These are phyloP conservation scores for Camelina neglecta DNA, from an alignment of 345 rosid genomes.

Conservation along the genomic window DNA sequence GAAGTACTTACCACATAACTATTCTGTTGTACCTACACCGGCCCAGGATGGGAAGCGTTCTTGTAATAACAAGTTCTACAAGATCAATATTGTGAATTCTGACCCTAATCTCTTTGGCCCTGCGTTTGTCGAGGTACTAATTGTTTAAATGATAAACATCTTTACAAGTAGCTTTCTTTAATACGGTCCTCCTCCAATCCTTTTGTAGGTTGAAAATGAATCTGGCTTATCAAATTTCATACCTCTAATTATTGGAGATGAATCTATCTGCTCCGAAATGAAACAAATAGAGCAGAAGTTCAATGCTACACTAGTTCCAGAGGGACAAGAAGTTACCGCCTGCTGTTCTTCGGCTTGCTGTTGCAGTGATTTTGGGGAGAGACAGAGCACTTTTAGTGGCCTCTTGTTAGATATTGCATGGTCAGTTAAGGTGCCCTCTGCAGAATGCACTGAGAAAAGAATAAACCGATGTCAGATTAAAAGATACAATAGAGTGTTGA, in stretches of 20 bases:
- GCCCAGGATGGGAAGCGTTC: constrained; percentile 47
- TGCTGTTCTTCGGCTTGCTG: constrained; percentile 40
- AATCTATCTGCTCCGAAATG: constrained; percentile 80
- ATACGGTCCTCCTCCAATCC: constrained; percentile 16
- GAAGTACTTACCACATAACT: constrained; percentile 73
- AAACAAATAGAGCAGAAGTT: constrained; percentile 63
- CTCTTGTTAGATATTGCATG: constrained; percentile 83
- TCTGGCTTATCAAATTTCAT: constrained; percentile 90
- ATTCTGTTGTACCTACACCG: constrained; percentile 54
- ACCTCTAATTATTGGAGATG: constrained; percentile 76
- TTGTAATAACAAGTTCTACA: constrained; percentile 66
- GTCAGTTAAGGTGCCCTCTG: constrained; percentile 70
- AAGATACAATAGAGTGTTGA: constrained; percentile 63
- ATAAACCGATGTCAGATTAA: constrained; percentile 64
- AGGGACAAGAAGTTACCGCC: constrained; percentile 43
- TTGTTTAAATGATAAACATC: constrained; percentile 4
- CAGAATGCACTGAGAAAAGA: constrained; percentile 52
- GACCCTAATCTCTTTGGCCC: constrained; percentile 83
- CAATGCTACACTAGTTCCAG: constrained; percentile 49
- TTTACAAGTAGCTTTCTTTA: neutral
- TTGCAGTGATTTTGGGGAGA: constrained; percentile 51
- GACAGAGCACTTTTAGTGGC: constrained; percentile 63
- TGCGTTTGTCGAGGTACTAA: constrained; percentile 85
- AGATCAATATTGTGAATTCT: constrained; percentile 55
- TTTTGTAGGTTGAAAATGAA: constrained; percentile 83